Evolutionary conservation across 2,329 filamentous ascomycete genomes (phyloP), one percentile per base, ranked within the genome.

Genomic region (Lasiodiplodia gonubiensis): DNA sequence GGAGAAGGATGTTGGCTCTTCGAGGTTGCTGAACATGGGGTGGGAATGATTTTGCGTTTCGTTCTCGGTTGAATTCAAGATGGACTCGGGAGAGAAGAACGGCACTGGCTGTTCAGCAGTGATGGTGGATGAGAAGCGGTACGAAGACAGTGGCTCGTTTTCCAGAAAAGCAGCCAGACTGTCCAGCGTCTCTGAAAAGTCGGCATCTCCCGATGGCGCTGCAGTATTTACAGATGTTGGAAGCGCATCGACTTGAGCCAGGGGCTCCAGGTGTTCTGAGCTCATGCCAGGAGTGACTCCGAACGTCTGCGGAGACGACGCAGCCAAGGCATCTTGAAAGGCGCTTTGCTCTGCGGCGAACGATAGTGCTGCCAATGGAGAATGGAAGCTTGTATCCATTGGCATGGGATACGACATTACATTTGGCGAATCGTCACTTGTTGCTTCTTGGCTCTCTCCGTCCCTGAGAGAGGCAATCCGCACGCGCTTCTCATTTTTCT

Each of bases 61-160:
- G 14, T 73, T 48, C 18, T 79, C 77, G 21, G 73, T 70, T 23
- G 71, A 67, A 57, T 78, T 77, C 4, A 67, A 71, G 59, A 78
- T 72, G 10, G 77, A 78, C 39, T 80, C 79, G 10, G 78, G 78
- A 6, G 79, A 80, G 68, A 80, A 80, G 72, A 80, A 79, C 1
- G 79, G 79, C 68, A 80, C 79, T 3, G 79, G 79, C 57, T 81
- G 79, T 68, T 81, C 79, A 6, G 78, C 73, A 49, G 75, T 80
- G 67, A 80, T 77, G 64, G 80, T 65, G 8, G 77, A 77, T 6
- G 77, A 72, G 57, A 80, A 80, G 64, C 80, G 78, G 67, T 80
- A 80, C 4, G 77, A 78, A 2, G 74, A 75, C 21, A 80, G 68
- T 3, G 76, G 74, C 27, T 78, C 79, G 66, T 75, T 77, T 48